Evolutionary conservation across 1,284 basidiomycete genomes (phyloP).

Genomic region (Rhodotorula sp.): DNA sequence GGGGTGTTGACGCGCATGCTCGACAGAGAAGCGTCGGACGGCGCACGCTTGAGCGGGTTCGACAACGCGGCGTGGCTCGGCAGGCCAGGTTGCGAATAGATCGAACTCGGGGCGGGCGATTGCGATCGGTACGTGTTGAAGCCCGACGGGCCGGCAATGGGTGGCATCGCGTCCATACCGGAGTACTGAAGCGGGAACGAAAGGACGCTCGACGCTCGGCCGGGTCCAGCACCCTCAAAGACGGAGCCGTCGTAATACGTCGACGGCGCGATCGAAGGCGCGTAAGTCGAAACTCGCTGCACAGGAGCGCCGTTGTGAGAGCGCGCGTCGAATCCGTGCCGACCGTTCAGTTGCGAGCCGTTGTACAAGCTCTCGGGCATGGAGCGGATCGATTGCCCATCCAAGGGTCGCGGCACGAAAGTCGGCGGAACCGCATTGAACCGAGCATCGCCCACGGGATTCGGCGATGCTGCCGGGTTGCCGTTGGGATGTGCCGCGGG

Average conservation of each 20-base stretch:
- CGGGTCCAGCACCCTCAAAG: constrained; percentile 42
- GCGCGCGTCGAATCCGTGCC: neutral
- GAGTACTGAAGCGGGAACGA: constrained; percentile 37
- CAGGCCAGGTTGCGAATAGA: neutral
- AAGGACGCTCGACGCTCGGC: constrained; percentile 38
- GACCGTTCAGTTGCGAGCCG: neutral
- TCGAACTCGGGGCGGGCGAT: constrained; percentile 1
- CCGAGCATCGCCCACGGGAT: too few relatives aligned
- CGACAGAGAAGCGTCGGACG: constrained; percentile 57
- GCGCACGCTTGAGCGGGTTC: constrained; percentile 72
- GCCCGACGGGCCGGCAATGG: constrained; percentile 10
- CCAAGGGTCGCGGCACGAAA: neutral
- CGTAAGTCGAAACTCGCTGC: constrained; percentile 12
- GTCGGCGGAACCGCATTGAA: neutral
- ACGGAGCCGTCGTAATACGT: constrained; percentile 47
- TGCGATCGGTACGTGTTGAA: neutral
- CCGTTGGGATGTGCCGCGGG: too few relatives aligned
- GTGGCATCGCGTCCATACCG: constrained; percentile 14
- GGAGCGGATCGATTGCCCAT: neutral
- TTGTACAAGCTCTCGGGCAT: neutral
- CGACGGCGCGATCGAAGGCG: constrained; percentile 36
- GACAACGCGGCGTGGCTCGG: constrained; percentile 13
- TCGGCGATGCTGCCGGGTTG: too few relatives aligned
- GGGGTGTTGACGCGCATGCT: neutral
- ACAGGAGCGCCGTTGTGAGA: neutral